Percentiles rank a stretch among this genome's conserved stretches.
phyloP scores from a whole-genome alignment of 2,329 filamentous ascomycete genomes.

The Diplodia corticola region DNA sequence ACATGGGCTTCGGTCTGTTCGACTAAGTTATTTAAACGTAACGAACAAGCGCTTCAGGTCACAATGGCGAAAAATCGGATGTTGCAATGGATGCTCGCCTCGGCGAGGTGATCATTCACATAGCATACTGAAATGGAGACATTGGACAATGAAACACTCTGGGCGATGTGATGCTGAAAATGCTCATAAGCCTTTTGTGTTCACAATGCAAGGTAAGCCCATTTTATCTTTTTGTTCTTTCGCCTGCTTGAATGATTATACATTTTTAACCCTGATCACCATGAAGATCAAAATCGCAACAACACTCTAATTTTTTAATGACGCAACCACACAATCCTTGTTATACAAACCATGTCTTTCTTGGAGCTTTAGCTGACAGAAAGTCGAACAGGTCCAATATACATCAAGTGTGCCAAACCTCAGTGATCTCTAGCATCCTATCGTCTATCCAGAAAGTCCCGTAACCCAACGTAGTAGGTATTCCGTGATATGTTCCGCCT shows the following conservation, averaged over 20 bases:
- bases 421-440: not conserved
- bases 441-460: not conserved
- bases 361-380: not conserved
- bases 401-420: not conserved
- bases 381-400: not conserved
- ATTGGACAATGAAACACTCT: conserved; percentile 5
- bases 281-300: conserved; percentile 60
- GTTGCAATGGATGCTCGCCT: conserved; percentile 2
- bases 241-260: conserved; percentile 56
- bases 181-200: conserved; percentile 29
- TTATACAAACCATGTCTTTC: not conserved
- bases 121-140: conserved; percentile 39
- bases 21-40: conserved; percentile 42
- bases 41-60: not conserved
- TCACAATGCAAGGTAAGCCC: conserved; percentile 38
- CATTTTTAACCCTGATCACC: conserved; percentile 65
- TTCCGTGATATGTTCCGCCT: not conserved
- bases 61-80: conserved; percentile 10
- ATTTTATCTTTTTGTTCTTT: conserved; percentile 21
- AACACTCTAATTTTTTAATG: conserved; percentile 76
- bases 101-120: conserved; percentile 8
- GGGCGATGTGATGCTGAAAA: conserved; percentile 27
- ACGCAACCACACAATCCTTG: conserved; percentile 33
- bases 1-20: conserved; percentile 58
- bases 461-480: not conserved